phyloP scores from a whole-genome alignment of 139 green algal species.

The Diplosphaera chodatii region DNA sequence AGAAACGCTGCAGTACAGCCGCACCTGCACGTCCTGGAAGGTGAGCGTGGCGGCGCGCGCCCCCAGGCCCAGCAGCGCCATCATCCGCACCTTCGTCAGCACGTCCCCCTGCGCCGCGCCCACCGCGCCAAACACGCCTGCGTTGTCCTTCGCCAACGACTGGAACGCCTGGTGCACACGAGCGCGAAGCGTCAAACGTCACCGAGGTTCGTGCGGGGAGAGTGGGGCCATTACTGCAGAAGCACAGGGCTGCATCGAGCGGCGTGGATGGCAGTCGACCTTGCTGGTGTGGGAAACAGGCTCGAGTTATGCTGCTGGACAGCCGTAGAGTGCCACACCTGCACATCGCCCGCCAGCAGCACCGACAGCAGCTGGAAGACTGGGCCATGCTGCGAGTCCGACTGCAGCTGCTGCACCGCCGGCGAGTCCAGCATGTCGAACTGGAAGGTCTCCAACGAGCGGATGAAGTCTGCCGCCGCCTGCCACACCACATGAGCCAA shows the following conservation, averaged over 20 bases:
- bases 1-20: too few species aligned
- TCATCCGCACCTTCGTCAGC: conserved; percentile 2
- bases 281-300: too few species aligned
- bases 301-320: too few species aligned
- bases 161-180: conserved; percentile 3
- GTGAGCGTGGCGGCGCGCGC: background rate
- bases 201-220: too few species aligned
- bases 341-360: conserved; percentile 12
- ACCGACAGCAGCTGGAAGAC: conserved; percentile 14
- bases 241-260: too few species aligned
- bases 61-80: conserved; percentile 2
- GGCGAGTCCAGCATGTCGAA: conserved; percentile 19
- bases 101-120: background rate
- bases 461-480: conserved; percentile 17
- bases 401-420: conserved; percentile 16
- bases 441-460: conserved; percentile 15
- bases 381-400: conserved; percentile 6
- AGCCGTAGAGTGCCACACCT: background rate
- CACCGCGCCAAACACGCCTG: conserved; percentile 8
- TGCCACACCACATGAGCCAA: too few species aligned
- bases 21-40: conserved; percentile 5
- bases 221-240: too few species aligned
- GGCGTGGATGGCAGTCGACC: too few species aligned
- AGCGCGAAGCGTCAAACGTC: too few species aligned
- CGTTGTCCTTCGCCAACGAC: background rate